These are phyloP conservation scores for Phytopythium montanum DNA, from an alignment of 352 stramenopile genomes.

Conservation along the genomic window DNA sequence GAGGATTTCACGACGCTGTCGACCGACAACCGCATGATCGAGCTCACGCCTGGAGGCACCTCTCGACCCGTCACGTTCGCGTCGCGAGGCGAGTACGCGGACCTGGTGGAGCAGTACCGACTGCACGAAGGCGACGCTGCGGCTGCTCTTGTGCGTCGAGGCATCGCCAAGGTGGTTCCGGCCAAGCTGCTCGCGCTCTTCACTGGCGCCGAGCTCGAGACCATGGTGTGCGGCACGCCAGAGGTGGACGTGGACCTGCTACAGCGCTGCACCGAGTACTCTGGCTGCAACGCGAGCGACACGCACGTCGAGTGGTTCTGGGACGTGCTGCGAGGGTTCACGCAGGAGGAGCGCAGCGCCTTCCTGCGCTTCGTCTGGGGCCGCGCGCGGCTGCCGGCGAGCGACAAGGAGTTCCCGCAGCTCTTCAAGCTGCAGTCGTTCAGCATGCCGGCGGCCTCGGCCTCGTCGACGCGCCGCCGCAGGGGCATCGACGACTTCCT, in stretches of 20 bases:
- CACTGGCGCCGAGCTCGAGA: conserved; percentile 72
- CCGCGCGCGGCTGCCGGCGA: conserved; percentile 80
- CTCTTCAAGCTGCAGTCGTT: conserved; percentile 91
- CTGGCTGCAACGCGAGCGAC: conserved; percentile 61
- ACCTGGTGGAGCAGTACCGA: conserved; percentile 77
- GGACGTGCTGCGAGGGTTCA: conserved; percentile 70
- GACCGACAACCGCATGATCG: conserved; percentile 74
- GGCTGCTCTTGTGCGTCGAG: conserved; percentile 39
- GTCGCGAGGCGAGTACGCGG: conserved; percentile 71
- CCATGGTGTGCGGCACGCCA: conserved; percentile 80
- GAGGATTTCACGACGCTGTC: conserved; percentile 90
- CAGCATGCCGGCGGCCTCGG: conserved; percentile 21
- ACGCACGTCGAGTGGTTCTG: conserved; percentile 88
- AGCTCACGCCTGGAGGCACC: conserved; percentile 64
- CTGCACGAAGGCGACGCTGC: conserved; percentile 77
- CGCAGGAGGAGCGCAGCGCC: conserved; percentile 77
- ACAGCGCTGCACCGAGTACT: conserved; percentile 85
- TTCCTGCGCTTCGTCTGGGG: conserved; percentile 93
- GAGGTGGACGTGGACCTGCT: conserved; percentile 84
- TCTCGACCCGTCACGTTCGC: conserved; percentile 75
- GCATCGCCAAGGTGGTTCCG: conserved; percentile 77
- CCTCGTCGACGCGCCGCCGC: not conserved
- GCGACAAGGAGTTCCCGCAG: conserved; percentile 83
- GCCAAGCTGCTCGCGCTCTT: conserved; percentile 72
- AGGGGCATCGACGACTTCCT: conserved; percentile 81